A percentile compares a stretch with the other conserved stretches of the same genome.
Evolutionary conservation across 2,329 filamentous ascomycete species (phyloP).

Genomic region (Alternaria ventricosa): DNA sequence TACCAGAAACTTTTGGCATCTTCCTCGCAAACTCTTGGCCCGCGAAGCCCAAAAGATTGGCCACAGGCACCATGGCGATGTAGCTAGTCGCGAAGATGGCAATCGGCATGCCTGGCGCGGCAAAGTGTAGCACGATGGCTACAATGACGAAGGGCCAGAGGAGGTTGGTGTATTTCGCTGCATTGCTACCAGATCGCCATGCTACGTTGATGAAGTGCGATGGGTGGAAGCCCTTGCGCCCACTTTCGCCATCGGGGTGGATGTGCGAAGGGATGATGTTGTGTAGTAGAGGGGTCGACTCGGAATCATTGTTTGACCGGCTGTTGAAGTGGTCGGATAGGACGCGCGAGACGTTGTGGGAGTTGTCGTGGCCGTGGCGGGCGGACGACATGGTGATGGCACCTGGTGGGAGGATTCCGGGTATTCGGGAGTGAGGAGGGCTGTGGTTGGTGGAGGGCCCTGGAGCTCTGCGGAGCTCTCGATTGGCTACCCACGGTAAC

Average conservation of each 20-base stretch:
- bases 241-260: slow-evolving; percentile 68
- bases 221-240: slow-evolving; percentile 69
- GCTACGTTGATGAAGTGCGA: slow-evolving; percentile 68
- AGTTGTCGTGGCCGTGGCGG: slow-evolving; percentile 14
- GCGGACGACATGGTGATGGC: slow-evolving; percentile 10
- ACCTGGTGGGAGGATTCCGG: neutral
- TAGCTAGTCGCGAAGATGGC: slow-evolving; percentile 73
- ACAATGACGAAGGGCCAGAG: slow-evolving; percentile 78
- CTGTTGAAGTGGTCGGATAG: slow-evolving; percentile 19
- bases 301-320: slow-evolving; percentile 19
- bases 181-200: slow-evolving; percentile 67
- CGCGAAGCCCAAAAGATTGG: slow-evolving; percentile 77
- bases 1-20: slow-evolving; percentile 73
- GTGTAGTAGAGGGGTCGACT: slow-evolving; percentile 42
- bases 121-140: slow-evolving; percentile 68
- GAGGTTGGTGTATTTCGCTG: slow-evolving; percentile 71
- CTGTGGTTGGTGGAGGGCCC: neutral
- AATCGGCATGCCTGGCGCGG: slow-evolving; percentile 61
- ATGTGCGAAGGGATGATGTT: slow-evolving; percentile 44
- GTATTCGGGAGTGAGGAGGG: neutral
- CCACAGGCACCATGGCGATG: slow-evolving; percentile 77
- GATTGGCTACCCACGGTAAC: neutral
- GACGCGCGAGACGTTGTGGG: slow-evolving; percentile 12
- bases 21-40: slow-evolving; percentile 76
- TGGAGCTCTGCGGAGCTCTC: neutral